Evolutionary conservation across 2,329 filamentous ascomycete species (phyloP).

Genomic region (Venturia oleaginea): DNA sequence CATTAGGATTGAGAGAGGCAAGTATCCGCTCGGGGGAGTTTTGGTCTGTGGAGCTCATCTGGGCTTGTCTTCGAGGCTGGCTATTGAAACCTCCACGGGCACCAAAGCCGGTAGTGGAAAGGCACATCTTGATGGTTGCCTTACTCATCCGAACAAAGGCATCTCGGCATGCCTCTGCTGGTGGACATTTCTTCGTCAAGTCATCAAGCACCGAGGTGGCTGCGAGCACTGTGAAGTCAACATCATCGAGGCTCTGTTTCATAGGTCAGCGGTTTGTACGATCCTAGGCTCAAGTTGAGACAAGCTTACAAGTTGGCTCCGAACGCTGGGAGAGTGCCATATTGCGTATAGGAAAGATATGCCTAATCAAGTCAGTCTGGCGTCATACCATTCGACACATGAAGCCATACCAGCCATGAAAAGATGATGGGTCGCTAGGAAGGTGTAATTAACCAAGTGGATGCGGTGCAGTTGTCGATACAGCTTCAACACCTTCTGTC

Average conservation of each 20-base stretch:
- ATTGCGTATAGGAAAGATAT: constrained; percentile 95
- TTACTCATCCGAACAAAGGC: constrained; percentile 93
- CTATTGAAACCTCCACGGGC: constrained; percentile 21
- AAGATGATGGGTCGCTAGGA: constrained; percentile 86
- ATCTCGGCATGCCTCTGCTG: constrained; percentile 87
- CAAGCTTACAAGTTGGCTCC: constrained; percentile 67
- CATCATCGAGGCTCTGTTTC: constrained; percentile 70
- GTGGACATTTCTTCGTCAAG: constrained; percentile 87
- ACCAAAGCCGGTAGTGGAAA: constrained; percentile 76
- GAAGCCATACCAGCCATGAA: constrained; percentile 76
- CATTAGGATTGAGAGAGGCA: constrained; percentile 3
- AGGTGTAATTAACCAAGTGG: constrained; percentile 90
- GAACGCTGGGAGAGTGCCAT: constrained; percentile 87
- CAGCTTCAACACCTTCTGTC: constrained; percentile 81
- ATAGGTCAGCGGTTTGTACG: constrained; percentile 13
- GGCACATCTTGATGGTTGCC: constrained; percentile 90
- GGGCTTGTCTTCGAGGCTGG: not conserved
- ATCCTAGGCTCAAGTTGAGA: constrained; percentile 9
- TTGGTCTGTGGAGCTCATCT: not conserved
- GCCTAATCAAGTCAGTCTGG: constrained; percentile 30
- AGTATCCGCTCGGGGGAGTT: constrained; percentile 1
- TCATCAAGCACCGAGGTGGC: constrained; percentile 89
- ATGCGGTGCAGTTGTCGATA: constrained; percentile 84
- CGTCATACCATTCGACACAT: not conserved
- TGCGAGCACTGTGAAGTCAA: constrained; percentile 92